Evolutionary conservation across 495 filamentous ascomycete genomes (phyloP).

Genomic region (Pyronema omphalodes): DNA sequence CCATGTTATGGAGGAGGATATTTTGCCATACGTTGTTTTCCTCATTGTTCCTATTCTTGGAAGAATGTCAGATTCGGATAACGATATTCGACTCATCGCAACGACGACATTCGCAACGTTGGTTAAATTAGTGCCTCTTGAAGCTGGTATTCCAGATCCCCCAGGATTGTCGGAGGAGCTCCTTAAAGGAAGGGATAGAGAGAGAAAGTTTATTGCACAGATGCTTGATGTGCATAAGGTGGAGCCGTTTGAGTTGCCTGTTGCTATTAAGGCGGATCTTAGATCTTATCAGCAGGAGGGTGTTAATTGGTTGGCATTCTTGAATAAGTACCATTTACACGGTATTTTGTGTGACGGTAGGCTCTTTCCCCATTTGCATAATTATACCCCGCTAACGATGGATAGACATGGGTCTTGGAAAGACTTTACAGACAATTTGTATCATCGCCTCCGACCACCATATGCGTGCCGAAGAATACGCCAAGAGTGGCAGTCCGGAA

Average conservation of each 20-base stretch:
- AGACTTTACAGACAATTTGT: constrained; percentile 91
- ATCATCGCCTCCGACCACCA: constrained; percentile 97
- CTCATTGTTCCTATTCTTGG: constrained; percentile 94
- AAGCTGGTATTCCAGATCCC: constrained; percentile 92
- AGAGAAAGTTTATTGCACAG: constrained; percentile 90
- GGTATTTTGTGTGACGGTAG: constrained; percentile 81
- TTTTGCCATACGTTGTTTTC: constrained; percentile 96
- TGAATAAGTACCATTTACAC: constrained; percentile 93
- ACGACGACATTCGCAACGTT: constrained; percentile 94
- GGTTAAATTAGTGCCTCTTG: constrained; percentile 95
- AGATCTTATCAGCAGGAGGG: constrained; percentile 96
- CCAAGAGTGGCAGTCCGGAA: constrained; percentile 57
- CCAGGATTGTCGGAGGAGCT: constrained; percentile 78
- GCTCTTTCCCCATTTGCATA: constrained; percentile 1
- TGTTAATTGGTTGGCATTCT: constrained; percentile 96
- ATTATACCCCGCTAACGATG: constrained; percentile 5
- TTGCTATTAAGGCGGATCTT: constrained; percentile 88
- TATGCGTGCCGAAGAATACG: constrained; percentile 73
- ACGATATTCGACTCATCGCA: constrained; percentile 80
- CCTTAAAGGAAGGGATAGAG: constrained; percentile 72
- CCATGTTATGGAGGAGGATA: constrained; percentile 91
- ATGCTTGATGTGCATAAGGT: constrained; percentile 92
- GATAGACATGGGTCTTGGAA: constrained; percentile 87
- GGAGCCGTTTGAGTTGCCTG: constrained; percentile 80
- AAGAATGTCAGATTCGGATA: constrained; percentile 97